Base-by-base conservation (phyloP, 768 basidiomycete species). In the Amanita subjunquillea region DNA sequence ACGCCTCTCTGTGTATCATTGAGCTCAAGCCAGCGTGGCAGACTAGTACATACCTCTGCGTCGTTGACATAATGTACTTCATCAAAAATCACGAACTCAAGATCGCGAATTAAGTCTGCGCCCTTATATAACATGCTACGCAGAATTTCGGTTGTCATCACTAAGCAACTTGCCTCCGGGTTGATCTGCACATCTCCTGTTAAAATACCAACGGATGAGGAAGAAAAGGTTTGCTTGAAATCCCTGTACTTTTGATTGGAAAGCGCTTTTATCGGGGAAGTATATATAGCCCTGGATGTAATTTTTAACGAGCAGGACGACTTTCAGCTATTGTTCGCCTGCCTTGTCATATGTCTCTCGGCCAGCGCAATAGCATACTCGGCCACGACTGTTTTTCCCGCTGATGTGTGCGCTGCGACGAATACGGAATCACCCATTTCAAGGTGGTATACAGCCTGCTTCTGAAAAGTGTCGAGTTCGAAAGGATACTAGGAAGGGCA, bases 21-120 rank as follows among this genome's bases (percentile, higher is more conserved):
- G 44, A 55, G 59, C 40, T 37, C 53, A 20, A 49, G 20, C 41
- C 36, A 6, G 9, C 30, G 36, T 22, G 25, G 13, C 29, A 29
- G 4, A 34, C 32, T 51, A 29, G 22, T 51, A 53, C 63, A 48
- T 53, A 95, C 95, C 85, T 99, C 96, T 13, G 91, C 88, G 65
- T 99, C 96, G 62, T 98, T 99, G 50, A 99, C 94, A 67, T 99
- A 99, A 69, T 99, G 96, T 29, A 99, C 96, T 64, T 99, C 96
- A 63, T 99, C 96, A 63, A 99, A 99, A 55, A 99, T 96, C 22
- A 99, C 96, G 64, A 97, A 99, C 65, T 99, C 96, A 47, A 99
- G 95, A 65, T 99, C 96, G 32, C 96, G 82, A 59, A 99, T 99
- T 20, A 99, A 74, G 70, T 99, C 96, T 9, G 96, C 96, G 2